Evolutionary conservation across 331 rosid species (phyloP).

Genomic region (Malus hybrid): DNA sequence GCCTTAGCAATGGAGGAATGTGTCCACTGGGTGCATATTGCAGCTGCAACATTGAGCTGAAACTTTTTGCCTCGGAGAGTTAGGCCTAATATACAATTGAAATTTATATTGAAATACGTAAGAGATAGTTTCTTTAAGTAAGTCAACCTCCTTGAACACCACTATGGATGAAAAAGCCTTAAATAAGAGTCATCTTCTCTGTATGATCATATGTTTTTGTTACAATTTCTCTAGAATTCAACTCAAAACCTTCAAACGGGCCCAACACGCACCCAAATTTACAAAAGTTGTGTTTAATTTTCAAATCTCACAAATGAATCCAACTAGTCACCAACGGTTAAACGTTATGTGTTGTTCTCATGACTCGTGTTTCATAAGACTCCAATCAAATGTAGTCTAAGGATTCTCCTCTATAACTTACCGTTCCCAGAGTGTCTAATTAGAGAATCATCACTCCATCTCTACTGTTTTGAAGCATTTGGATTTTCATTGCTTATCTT

Average conservation of each 20-base stretch:
- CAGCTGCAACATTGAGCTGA: neutral
- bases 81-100: neutral
- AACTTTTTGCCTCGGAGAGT: neutral
- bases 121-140: neutral
- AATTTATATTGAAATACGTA: neutral
- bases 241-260: too few species aligned
- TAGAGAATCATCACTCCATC: neutral
- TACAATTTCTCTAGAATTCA: neutral
- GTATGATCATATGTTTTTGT: neutral
- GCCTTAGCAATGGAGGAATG: neutral
- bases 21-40: neutral
- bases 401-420: neutral
- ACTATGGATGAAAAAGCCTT: neutral
- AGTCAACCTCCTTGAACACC: neutral
- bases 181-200: neutral
- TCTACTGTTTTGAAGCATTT: neutral
- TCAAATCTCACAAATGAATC: too few species aligned
- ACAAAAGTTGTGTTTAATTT: too few species aligned
- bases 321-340: too few species aligned
- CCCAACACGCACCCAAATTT: too few species aligned
- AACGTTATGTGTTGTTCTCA: too few species aligned
- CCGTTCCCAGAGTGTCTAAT: neutral
- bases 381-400: neutral
- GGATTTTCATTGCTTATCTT: neutral
- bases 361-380: too few species aligned